Evolutionary conservation across 2,329 filamentous ascomycete genomes (phyloP).

Genomic region (Penicillium hordei): DNA sequence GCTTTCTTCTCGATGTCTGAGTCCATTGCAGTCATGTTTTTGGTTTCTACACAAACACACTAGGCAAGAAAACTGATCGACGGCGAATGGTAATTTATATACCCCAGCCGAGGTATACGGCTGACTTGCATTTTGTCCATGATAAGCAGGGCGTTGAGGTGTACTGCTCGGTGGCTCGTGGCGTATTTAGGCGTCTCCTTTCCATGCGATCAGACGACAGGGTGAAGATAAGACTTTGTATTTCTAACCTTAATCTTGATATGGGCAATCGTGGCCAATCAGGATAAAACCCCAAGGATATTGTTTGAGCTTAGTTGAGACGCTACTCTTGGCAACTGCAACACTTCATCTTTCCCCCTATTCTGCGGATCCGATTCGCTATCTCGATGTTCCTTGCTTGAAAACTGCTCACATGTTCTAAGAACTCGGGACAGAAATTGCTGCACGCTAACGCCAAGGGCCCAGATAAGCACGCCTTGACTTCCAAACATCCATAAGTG

Average conservation of each 20-base stretch:
- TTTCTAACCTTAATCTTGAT: neutral
- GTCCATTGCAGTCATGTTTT: slow-evolving; percentile 14
- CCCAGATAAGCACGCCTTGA: neutral
- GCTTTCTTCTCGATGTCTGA: slow-evolving; percentile 20
- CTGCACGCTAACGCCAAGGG: neutral
- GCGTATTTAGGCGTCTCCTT: neutral
- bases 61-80: neutral
- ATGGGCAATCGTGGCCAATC: slow-evolving; percentile 2
- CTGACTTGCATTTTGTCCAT: neutral
- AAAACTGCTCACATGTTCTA: neutral
- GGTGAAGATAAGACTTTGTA: slow-evolving; percentile 5
- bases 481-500: neutral
- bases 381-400: neutral
- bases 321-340: neutral
- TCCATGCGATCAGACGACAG: neutral
- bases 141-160: neutral
- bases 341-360: neutral
- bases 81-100: neutral
- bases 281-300: neutral
- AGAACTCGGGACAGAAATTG: neutral
- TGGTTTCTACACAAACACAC: neutral
- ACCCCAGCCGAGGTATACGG: neutral
- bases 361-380: neutral
- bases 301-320: slow-evolving; percentile 1
- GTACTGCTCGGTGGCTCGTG: neutral